These are phyloP conservation scores for Linderina pennispora DNA, from an alignment of 192 early-diverging fungal species.

Conservation along the genomic window DNA sequence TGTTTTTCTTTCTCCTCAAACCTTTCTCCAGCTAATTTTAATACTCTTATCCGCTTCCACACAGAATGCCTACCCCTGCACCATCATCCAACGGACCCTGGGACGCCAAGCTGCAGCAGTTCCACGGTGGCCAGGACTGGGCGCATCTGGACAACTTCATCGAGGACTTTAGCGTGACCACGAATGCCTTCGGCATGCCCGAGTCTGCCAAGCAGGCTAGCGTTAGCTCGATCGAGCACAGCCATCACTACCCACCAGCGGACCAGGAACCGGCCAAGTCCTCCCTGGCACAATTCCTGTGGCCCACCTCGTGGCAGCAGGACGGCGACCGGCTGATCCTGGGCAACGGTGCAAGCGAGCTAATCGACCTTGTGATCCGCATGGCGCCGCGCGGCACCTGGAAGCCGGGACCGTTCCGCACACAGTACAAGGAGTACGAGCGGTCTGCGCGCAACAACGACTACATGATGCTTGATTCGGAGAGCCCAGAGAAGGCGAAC, in stretches of 20 bases:
- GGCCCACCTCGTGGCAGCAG: slow-evolving; percentile 53
- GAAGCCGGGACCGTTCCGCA: slow-evolving; percentile 80
- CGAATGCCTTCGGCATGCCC: slow-evolving; percentile 82
- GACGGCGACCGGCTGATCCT: slow-evolving; percentile 66
- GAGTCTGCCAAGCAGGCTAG: slow-evolving; percentile 66
- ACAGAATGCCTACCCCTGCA: slow-evolving; percentile 5
- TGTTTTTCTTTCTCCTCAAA: background rate
- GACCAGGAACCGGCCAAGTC: slow-evolving; percentile 89
- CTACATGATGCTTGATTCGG: slow-evolving; percentile 56
- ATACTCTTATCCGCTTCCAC: background rate
- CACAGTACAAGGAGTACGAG: slow-evolving; percentile 90
- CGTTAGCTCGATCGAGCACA: slow-evolving; percentile 54
- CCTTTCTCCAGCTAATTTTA: background rate
- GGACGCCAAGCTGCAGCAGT: slow-evolving; percentile 86
- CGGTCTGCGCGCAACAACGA: slow-evolving; percentile 73
- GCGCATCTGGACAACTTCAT: slow-evolving; percentile 77
- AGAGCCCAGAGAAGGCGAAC: slow-evolving; percentile 53
- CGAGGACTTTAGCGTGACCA: slow-evolving; percentile 89
- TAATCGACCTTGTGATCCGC: slow-evolving; percentile 84
- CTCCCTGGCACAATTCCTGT: slow-evolving; percentile 71
- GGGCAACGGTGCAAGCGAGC: slow-evolving; percentile 86
- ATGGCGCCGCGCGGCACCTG: slow-evolving; percentile 69
- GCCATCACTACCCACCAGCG: slow-evolving; percentile 87
- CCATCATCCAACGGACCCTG: slow-evolving; percentile 44
- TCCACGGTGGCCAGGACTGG: slow-evolving; percentile 86